Percentiles rank a stretch among this genome's conserved stretches.
Evolutionary conservation across 352 stramenopile genomes (phyloP).

Genomic region (Halophytophthora batemanensis): DNA sequence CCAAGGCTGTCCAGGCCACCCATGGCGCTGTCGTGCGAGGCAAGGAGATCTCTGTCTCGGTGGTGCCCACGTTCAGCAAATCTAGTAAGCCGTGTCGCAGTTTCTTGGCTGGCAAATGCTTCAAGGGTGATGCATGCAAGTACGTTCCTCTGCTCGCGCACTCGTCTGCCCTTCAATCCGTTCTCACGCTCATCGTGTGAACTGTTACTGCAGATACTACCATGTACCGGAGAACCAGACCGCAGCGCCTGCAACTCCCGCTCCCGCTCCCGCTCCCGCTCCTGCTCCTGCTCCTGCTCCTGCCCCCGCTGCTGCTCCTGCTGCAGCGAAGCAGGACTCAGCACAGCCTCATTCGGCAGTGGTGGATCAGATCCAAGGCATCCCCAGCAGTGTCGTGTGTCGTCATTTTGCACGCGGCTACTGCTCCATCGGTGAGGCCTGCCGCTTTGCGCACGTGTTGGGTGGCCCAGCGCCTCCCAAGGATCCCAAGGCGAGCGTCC

Average conservation of each 20-base stretch:
- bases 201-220: constrained; percentile 21
- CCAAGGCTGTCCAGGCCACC: constrained; percentile 35
- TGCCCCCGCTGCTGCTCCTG: not conserved
- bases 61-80: constrained; percentile 43
- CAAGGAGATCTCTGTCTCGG: constrained; percentile 38
- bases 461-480: constrained; percentile 16
- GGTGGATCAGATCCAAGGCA: constrained; percentile 20
- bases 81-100: constrained; percentile 39
- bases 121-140: constrained; percentile 70
- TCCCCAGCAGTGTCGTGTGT: constrained; percentile 40
- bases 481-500: constrained; percentile 5
- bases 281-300: not conserved
- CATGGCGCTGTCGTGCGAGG: constrained; percentile 62
- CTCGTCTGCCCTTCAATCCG: constrained; percentile 1
- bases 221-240: constrained; percentile 18
- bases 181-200: not conserved
- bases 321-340: constrained; percentile 1
- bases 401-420: constrained; percentile 51
- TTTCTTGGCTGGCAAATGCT: constrained; percentile 60
- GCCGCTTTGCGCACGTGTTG: constrained; percentile 45
- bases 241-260: not conserved
- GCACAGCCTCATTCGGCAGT: constrained; percentile 1
- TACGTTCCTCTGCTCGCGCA: constrained; percentile 18
- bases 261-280: not conserved
- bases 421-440: constrained; percentile 33